Evolutionary conservation across 768 basidiomycete species (phyloP), one percentile per base, ranked within the genome.

Genomic region (Lactarius trivialis): DNA sequence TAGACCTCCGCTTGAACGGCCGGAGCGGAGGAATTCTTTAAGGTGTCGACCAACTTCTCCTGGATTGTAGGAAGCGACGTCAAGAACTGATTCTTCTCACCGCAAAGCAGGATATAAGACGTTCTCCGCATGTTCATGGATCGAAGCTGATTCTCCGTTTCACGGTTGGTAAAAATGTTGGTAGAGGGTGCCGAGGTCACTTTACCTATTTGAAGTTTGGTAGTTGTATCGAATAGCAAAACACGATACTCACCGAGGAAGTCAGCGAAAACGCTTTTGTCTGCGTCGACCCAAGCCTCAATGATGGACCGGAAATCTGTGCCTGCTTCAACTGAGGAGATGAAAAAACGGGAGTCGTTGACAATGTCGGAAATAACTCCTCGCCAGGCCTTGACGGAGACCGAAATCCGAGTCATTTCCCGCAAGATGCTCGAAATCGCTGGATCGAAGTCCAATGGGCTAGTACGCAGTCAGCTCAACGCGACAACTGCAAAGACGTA

Each of bases 91-190:
- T 99, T 96, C 75, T 89, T 90, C 67, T 94, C 93, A 15, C 88
- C 92, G 1, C 89, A 77, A 59, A 93, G 85, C n/a, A 99, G 72
- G 34, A 89, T 82, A 70, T 91, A 92, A 5, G 94, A 92, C 43
- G 98, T 76, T 34, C 96, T 81, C 45, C 97, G 84, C 21, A 99
- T 78, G 69, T 91, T 94, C 56, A 94, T 76, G 3, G 93, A 93
- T 28, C 93, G 84, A 30, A 88, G 76, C 0, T 93, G 76, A 83
- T 90, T 95, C 75, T 99, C 97, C 59, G 93, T 91, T 71, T 98
- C 97, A 51, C 89, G 79, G 70, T 93, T 98, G 33, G 93, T 88
- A 74, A 99, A 99, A 58, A 99, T 97, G 69, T 97, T 98, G 21
- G 93, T 87, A 0, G 95, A 96, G 1, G 97, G 88, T 0, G 86